These are phyloP conservation scores for Russula virescens DNA, from an alignment of 768 basidiomycete species.

Conservation along the genomic window DNA sequence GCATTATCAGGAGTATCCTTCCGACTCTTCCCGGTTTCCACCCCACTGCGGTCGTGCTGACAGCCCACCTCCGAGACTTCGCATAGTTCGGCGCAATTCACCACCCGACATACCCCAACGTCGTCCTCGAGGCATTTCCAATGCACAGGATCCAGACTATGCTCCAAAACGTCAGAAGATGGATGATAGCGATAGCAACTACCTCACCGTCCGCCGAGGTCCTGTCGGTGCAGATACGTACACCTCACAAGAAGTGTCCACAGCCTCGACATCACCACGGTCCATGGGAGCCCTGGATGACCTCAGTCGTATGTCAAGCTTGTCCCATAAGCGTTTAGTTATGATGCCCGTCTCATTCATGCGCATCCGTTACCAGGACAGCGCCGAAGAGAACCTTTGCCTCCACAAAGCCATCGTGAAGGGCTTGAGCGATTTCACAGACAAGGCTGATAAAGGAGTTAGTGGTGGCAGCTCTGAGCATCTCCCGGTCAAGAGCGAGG, in stretches of 20 bases:
- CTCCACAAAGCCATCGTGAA: constrained; percentile 31
- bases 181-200: constrained; percentile 15
- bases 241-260: constrained; percentile 10
- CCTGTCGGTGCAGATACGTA: constrained; percentile 12
- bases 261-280: constrained; percentile 19
- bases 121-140: constrained; percentile 13
- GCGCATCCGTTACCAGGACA: constrained; percentile 19
- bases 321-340: constrained; percentile 8
- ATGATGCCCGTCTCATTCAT: constrained; percentile 12
- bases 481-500: constrained; percentile 2
- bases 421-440: constrained; percentile 43
- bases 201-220: constrained; percentile 12
- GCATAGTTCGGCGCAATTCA: constrained; percentile 11
- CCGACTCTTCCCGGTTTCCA: constrained; percentile 8
- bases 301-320: constrained; percentile 23
- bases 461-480: not conserved
- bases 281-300: constrained; percentile 17
- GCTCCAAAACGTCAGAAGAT: constrained; percentile 20
- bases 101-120: constrained; percentile 21
- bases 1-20: constrained; percentile 15
- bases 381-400: constrained; percentile 20
- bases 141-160: constrained; percentile 14
- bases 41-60: constrained; percentile 11
- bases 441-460: constrained; percentile 21
- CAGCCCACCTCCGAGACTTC: constrained; percentile 18